A percentile compares a stretch with the other conserved stretches of the same genome.
Conservation (phyloP, 2,329 filamentous ascomycete genomes). For the Fusarium odoratissimum region DNA sequence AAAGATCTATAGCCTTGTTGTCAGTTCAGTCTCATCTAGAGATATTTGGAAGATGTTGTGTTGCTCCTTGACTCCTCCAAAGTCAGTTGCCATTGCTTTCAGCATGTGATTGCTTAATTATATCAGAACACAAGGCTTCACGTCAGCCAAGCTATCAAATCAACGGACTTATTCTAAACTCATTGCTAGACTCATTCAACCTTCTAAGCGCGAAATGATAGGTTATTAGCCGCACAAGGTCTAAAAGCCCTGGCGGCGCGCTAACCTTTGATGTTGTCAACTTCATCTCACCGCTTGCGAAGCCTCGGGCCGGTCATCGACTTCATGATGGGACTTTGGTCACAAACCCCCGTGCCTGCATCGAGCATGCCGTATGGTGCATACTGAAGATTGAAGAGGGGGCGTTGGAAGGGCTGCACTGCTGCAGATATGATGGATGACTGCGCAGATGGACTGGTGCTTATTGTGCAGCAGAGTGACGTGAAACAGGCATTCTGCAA, state of each 20-base stretch:
- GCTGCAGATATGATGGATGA: conserved; percentile 1
- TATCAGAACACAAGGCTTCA: neutral
- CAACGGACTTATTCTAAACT: conserved; percentile 10
- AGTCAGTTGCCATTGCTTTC: neutral
- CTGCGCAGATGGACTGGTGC: conserved; percentile 10
- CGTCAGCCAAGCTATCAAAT: conserved; percentile 6
- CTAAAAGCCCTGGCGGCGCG: conserved; percentile 28
- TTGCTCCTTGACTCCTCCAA: neutral
- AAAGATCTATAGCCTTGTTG: conserved; percentile 28
- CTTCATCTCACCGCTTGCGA: conserved; percentile 39
- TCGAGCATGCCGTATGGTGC: conserved; percentile 14
- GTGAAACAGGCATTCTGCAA: conserved; percentile 3
- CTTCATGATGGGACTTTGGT: conserved; percentile 30
- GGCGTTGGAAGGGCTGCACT: neutral
- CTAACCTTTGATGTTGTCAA: conserved; percentile 34
- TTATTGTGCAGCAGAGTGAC: conserved; percentile 13
- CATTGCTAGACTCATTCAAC: conserved; percentile 17
- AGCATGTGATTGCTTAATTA: conserved; percentile 5
- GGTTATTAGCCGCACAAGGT: conserved; percentile 39
- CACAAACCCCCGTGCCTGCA: conserved; percentile 24
- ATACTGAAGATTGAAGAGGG: neutral
- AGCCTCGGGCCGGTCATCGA: conserved; percentile 19
- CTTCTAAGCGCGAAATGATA: conserved; percentile 22
- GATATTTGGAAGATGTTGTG: neutral
- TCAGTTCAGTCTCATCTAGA: conserved; percentile 11